Evolutionary conservation across 768 basidiomycete species (phyloP).

Genomic region (Lentinus brumalis): DNA sequence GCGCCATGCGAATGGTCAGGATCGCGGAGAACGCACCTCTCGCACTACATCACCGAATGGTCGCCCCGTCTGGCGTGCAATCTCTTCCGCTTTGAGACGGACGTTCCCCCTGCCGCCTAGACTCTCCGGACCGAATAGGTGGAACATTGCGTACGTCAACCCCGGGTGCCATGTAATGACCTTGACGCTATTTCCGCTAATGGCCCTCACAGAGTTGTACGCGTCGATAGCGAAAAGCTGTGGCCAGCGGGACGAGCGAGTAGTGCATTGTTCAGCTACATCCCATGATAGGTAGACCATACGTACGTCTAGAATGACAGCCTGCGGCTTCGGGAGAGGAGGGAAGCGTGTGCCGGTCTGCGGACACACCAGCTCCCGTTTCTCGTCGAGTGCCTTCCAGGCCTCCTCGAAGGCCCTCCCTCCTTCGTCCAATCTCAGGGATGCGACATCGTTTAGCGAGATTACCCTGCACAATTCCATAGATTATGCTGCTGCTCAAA

Average conservation of each 20-base stretch:
- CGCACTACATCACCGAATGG: neutral
- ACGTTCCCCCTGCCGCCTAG: slow-evolving; percentile 9
- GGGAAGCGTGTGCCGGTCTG: neutral
- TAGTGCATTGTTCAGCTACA: too few species aligned
- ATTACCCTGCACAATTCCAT: slow-evolving; percentile 9
- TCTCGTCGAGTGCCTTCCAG: neutral
- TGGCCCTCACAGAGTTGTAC: neutral
- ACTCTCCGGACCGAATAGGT: slow-evolving; percentile 7
- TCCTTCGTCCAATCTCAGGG: neutral
- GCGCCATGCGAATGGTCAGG: neutral
- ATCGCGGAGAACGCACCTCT: neutral
- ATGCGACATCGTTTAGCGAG: slow-evolving; percentile 5
- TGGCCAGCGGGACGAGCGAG: neutral
- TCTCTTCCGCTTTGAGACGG: neutral
- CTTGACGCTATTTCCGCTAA: slow-evolving; percentile 2
- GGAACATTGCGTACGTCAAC: slow-evolving; percentile 1
- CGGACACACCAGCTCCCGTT: neutral
- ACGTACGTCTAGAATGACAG: slow-evolving; percentile 11
- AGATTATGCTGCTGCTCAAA: too few species aligned
- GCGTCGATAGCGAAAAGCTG: slow-evolving; percentile 2
- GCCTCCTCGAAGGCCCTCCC: slow-evolving; percentile 1
- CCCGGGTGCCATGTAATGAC: slow-evolving; percentile 3
- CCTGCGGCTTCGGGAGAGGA: slow-evolving; percentile 1
- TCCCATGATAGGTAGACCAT: neutral
- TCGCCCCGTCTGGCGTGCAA: neutral